Conservation (phyloP, 805 yeast genomes). For the Kuraishia ogatae region DNA sequence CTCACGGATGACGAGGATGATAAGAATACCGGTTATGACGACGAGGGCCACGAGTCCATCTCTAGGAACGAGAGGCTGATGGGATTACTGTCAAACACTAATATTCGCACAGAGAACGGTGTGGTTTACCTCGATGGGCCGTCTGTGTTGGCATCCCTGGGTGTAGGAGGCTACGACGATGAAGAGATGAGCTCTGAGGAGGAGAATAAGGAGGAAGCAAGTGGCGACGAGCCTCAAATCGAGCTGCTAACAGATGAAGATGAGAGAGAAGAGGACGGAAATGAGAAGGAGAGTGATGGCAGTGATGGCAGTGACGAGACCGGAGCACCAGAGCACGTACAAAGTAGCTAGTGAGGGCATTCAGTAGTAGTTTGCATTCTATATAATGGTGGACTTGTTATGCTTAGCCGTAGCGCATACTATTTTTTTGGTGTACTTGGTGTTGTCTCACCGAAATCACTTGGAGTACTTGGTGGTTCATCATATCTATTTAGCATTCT, state of each 20-base stretch:
- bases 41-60: slow-evolving; percentile 5
- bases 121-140: slow-evolving; percentile 2
- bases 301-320: too few relatives aligned
- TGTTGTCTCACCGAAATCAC: too few relatives aligned
- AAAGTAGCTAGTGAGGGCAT: too few relatives aligned
- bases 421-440: too few relatives aligned
- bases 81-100: background rate
- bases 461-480: too few relatives aligned
- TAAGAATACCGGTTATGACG: slow-evolving; percentile 11
- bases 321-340: too few relatives aligned
- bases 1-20: background rate
- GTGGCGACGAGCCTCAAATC: background rate
- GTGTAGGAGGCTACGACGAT: background rate
- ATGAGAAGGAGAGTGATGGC: background rate
- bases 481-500: too few relatives aligned
- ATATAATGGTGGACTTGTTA: too few relatives aligned
- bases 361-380: too few relatives aligned
- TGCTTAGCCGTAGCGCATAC: too few relatives aligned
- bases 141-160: slow-evolving; percentile 1
- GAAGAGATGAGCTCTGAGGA: background rate
- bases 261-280: slow-evolving; percentile 8
- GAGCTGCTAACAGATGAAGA: background rate
- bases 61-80: background rate
- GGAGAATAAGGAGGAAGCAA: background rate
- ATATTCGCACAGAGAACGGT: background rate